Base-by-base conservation (phyloP, 106 monocot genomes). In the Iris macrosiphon region DNA sequence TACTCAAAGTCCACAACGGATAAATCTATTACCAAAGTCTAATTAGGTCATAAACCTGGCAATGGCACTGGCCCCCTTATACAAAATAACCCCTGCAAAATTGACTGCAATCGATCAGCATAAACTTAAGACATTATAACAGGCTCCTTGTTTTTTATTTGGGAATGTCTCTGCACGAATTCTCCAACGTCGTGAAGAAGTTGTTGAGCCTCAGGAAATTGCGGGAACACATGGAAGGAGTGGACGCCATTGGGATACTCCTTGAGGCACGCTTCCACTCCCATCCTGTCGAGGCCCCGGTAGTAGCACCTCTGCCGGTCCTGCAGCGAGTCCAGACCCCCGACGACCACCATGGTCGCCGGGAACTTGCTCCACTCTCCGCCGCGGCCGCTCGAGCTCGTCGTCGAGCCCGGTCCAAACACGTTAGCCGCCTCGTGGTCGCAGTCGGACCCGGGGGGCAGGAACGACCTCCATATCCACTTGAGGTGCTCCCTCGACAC, bases 401-500 rank as follows among this genome's bases (percentile, higher is more conserved):
- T 4, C 4, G 13, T 29, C 29, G 52, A 52, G 7, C 52, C 52
- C 8, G 31, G 31, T 14, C 52, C 52, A 19, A 52, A 52, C 9
- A 52, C 52, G 16, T 52, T 52, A 16, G 51, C 45, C 30, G 68
- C 67, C 34, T 17, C n/a, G 31, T 72, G 72, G 56, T 79, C 63
- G 25, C 67, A 37, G 35, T 39, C 51, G 14, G 55, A 55, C 5
- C 73, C 73, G 35, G 34, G 59, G 6, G 79, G 79, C 29, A 79
- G 44, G 49, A 79, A 79, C 11, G 60, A 59, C 40, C 41, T 33
- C 79, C 79, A 79, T 1, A 60, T 2, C 73, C 79, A 79, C 16
- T 73, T 59, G 13, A 43, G 49, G 17, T 31, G 4, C 10, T 63
- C 49, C 17, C 25, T 45, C 20, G 34, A 65, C 25, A 68, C 60